These are phyloP conservation scores for Friedmanniomyces simplex DNA, from an alignment of 495 filamentous ascomycete genomes.

Conservation along the genomic window DNA sequence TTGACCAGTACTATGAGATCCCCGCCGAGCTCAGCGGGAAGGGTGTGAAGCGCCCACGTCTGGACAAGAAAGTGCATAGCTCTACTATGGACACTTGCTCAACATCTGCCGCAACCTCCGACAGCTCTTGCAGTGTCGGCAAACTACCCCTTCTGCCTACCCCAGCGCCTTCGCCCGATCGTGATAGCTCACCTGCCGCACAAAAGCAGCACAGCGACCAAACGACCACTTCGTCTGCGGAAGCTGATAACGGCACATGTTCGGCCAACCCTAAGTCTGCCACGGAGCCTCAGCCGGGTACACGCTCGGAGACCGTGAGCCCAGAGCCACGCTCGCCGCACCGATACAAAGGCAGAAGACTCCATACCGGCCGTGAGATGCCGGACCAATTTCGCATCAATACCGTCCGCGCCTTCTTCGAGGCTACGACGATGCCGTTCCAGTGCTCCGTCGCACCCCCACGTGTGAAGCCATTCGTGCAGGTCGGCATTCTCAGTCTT, in stretches of 20 bases:
- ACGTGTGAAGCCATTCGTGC: conserved; percentile 26
- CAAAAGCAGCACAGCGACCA: neutral
- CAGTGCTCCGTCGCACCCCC: conserved; percentile 41
- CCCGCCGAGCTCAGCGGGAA: conserved; percentile 7
- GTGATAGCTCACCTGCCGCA: neutral
- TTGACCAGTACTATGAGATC: conserved; percentile 41
- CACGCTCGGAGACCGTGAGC: neutral
- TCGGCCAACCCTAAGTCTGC: neutral
- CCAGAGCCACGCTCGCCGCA: neutral
- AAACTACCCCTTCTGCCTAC: neutral
- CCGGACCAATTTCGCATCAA: conserved; percentile 64
- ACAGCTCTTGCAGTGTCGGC: neutral
- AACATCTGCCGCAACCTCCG: neutral
- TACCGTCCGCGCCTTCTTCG: conserved; percentile 59
- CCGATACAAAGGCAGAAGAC: conserved; percentile 41
- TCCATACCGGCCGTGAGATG: conserved; percentile 57
- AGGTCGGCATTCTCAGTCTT: conserved; percentile 38
- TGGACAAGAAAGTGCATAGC: neutral
- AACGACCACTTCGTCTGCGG: neutral
- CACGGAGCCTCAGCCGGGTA: neutral
- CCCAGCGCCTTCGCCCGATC: neutral
- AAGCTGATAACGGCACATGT: neutral
- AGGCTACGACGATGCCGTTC: conserved; percentile 71
- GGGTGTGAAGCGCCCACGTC: conserved; percentile 6
- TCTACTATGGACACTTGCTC: neutral